Conservation (phyloP, 2,329 filamentous ascomycete species). For the Colletotrichum sidae region DNA sequence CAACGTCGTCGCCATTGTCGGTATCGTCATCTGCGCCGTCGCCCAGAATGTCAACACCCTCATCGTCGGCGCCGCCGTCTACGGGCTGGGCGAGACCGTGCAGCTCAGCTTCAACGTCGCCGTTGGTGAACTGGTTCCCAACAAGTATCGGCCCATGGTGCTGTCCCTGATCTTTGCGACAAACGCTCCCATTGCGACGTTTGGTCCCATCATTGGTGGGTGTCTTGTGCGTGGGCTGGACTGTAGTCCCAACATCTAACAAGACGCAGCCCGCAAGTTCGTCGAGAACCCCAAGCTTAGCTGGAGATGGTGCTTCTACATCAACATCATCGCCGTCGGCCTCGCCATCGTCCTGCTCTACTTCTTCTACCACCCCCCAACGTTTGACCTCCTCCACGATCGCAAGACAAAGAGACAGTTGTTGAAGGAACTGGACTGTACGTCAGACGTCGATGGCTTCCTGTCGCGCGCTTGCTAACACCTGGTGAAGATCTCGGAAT, state of each 20-base stretch:
- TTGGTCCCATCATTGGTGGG: slow-evolving; percentile 50
- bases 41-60: slow-evolving; percentile 49
- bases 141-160: slow-evolving; percentile 53
- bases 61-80: slow-evolving; percentile 50
- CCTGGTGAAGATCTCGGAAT: slow-evolving; percentile 49
- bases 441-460: slow-evolving; percentile 46
- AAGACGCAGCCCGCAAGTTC: slow-evolving; percentile 46
- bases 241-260: neutral
- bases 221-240: neutral
- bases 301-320: slow-evolving; percentile 56
- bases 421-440: slow-evolving; percentile 51
- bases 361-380: slow-evolving; percentile 55
- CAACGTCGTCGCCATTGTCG: slow-evolving; percentile 49
- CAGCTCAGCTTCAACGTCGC: slow-evolving; percentile 52
- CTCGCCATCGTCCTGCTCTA: slow-evolving; percentile 49
- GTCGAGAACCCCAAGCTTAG: slow-evolving; percentile 48
- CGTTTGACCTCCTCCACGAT: slow-evolving; percentile 53
- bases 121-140: slow-evolving; percentile 55
- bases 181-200: slow-evolving; percentile 48
- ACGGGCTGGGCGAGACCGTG: slow-evolving; percentile 50
- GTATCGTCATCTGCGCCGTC: slow-evolving; percentile 50
- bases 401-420: slow-evolving; percentile 49
- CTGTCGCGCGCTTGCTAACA: slow-evolving; percentile 44
- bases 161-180: slow-evolving; percentile 48
- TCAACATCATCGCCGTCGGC: slow-evolving; percentile 52